Base-by-base conservation (phyloP, 345 rosid genomes). In the Diplotaxis tenuifolia region DNA sequence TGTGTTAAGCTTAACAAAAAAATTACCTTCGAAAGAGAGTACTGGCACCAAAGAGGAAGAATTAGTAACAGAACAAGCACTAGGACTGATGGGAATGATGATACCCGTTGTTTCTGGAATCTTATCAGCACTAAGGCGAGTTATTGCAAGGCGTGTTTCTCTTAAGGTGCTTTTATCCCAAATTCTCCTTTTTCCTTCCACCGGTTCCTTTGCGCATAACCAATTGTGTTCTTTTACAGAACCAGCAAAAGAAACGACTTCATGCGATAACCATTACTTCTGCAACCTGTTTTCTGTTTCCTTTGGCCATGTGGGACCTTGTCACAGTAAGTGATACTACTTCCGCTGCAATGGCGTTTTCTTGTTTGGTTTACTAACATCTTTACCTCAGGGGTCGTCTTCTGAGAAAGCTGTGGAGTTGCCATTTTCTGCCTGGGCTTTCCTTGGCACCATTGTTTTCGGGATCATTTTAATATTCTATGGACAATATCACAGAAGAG, bases 261-360 rank as follows among this genome's bases (percentile, higher is more conserved):
- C 87, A 95, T 83, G 98, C 96, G 10, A 83, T 92, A 79, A 92
- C 91, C 59, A 82, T 95, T 63, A 80, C 96, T 75, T 87, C 96
- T 18, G 96, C 98, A 55, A 85, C 99, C 14, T 92, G 96, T 74
- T 88, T 95, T 70, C 76, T 95, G 67, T 95, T 95, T 85, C 99
- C 99, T 28, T 87, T 88, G 62, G 99, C 98, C 65, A 95, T 95
- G 96, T 95, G 99, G 97, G 94, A 92, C 83, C 84, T 89, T 73
- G 85, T 95, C 74, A 81, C 82, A 7, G 99, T 92, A 88, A 88
- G 99, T 82, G 22, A 36, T 36, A 20, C 67, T 45, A 40, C 63
- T 61, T 50, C 12, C 49, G 56, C 12, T 63, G 65, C 4, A 54
- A 4, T 59, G 32, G 42, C 0, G 8, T 59, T 34, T 32, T 9